A percentile compares a stretch with the other conserved stretches of the same genome.
These are phyloP conservation scores for Aristolochia contorta DNA, from an alignment of 164 flowering plant species.

Conservation along the genomic window DNA sequence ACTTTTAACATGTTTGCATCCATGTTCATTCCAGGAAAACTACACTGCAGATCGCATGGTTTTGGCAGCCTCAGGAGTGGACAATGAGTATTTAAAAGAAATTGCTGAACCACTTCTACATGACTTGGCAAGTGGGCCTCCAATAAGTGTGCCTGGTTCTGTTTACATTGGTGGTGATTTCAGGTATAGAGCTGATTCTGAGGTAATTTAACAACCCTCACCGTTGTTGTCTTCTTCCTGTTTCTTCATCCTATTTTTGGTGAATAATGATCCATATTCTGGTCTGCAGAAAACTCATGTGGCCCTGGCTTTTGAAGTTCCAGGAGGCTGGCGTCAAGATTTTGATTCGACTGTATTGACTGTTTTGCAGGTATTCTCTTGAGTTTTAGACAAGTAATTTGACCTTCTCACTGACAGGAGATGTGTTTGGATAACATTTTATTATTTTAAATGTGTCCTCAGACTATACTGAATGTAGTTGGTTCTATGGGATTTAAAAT, in stretches of 20 bases:
- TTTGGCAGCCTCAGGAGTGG: conserved; percentile 77
- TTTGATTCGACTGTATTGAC: conserved; percentile 50
- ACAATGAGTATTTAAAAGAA: conserved; percentile 50
- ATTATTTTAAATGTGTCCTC: background rate
- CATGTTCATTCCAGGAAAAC: conserved; percentile 36
- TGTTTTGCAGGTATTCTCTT: conserved; percentile 58
- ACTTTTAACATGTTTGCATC: background rate
- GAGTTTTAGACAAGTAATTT: no score
- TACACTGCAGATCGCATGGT: conserved; percentile 80
- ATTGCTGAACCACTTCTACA: conserved; percentile 66
- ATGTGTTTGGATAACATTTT: background rate
- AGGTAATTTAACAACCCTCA: conserved; percentile 21
- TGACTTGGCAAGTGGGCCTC: conserved; percentile 39
- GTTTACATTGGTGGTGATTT: conserved; percentile 69
- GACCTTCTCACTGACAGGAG: no score
- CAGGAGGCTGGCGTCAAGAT: conserved; percentile 68
- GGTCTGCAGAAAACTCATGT: conserved; percentile 43
- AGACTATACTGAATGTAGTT: background rate
- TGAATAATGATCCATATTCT: background rate
- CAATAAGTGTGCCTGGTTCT: conserved; percentile 42
- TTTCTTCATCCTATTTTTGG: background rate
- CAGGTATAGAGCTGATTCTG: conserved; percentile 48
- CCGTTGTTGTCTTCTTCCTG: background rate
- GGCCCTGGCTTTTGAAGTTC: conserved; percentile 72
- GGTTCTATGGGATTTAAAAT: background rate